phyloP scores from a whole-genome alignment of 176 grass and related monocot species.

The Rhynchospora breviuscula region DNA sequence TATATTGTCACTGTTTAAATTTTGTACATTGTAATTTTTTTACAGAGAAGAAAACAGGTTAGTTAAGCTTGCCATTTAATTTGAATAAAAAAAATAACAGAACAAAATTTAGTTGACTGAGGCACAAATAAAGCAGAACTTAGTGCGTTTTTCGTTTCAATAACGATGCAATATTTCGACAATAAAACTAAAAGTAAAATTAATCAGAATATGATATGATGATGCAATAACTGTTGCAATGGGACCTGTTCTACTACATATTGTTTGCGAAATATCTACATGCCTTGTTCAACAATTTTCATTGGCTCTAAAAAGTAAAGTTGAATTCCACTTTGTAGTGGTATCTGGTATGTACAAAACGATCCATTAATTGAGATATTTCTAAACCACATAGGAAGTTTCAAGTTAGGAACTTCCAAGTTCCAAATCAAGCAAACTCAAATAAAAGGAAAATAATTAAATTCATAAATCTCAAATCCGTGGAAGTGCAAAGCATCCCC shows the following conservation, averaged over 20 bases:
- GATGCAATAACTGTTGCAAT: neutral
- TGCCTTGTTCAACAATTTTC: neutral
- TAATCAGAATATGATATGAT: neutral
- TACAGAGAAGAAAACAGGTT: too few relatives aligned
- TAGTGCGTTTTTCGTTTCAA: neutral
- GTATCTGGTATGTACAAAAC: neutral
- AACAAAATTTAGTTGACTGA: too few relatives aligned
- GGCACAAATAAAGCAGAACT: too few relatives aligned
- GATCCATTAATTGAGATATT: neutral
- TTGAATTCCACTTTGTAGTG: neutral
- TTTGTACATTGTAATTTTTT: too few relatives aligned
- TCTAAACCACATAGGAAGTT: neutral
- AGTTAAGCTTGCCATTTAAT: too few relatives aligned
- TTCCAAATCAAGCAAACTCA: neutral
- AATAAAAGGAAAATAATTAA: neutral
- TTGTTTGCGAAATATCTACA: neutral
- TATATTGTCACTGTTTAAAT: too few relatives aligned
- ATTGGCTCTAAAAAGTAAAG: neutral
- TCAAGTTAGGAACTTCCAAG: neutral
- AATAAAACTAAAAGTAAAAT: neutral
- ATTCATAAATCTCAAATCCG: neutral
- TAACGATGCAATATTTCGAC: neutral
- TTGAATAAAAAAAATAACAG: too few relatives aligned
- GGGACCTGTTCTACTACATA: neutral
- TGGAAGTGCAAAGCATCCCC: neutral